Percentiles rank a stretch among this genome's conserved stretches.
phyloP scores from a whole-genome alignment of 129 eudicot species.

The Flaveria robusta region DNA sequence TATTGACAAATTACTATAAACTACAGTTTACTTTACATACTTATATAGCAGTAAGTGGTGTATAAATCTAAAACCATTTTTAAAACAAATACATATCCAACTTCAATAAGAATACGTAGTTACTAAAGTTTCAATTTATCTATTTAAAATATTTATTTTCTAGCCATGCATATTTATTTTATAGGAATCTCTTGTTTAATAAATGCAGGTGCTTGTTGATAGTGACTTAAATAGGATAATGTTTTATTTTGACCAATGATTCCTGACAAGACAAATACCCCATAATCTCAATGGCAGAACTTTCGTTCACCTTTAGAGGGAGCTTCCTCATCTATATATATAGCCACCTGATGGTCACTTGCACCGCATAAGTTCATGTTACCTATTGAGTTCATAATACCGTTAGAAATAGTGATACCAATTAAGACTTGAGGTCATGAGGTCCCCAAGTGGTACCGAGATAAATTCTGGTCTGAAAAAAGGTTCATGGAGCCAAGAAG shows the following conservation, averaged over 20 bases:
- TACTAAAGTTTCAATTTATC: no score
- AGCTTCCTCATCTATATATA: background rate
- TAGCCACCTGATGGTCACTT: background rate
- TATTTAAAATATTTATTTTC: background rate
- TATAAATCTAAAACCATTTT: no score
- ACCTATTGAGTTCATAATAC: background rate
- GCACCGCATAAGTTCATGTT: background rate
- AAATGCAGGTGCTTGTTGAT: background rate
- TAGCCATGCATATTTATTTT: background rate
- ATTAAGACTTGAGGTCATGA: background rate
- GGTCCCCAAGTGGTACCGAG: background rate
- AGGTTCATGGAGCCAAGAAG: constrained; percentile 3
- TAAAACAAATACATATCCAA: no score
- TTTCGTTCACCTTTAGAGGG: background rate
- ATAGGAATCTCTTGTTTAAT: no score
- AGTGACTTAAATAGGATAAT: background rate
- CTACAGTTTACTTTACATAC: no score
- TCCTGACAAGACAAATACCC: background rate
- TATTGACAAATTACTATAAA: no score
- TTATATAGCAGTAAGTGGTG: no score
- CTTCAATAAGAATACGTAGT: no score
- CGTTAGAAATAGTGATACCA: background rate
- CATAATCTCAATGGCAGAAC: background rate
- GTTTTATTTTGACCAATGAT: background rate
- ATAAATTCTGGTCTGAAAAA: background rate